phyloP scores from a whole-genome alignment of 129 eudicot species.

The Flaveria sonorensis region DNA sequence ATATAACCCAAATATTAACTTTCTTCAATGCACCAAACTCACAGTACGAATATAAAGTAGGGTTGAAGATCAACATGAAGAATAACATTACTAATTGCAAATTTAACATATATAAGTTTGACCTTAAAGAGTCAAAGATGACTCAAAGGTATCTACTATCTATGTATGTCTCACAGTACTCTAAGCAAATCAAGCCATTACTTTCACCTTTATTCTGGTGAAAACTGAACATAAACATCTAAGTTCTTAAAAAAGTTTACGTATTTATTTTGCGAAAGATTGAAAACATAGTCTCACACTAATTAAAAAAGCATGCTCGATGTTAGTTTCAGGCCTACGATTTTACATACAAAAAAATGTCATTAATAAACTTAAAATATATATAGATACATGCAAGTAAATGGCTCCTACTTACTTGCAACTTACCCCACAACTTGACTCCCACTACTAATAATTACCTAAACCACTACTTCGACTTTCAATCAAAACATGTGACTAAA shows the following conservation, averaged over 20 bases:
- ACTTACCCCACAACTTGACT: too few relatives aligned
- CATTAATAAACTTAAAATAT: too few relatives aligned
- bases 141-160: background rate
- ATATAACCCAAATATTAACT: background rate
- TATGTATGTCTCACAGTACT: slow-evolving; percentile 11
- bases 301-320: too few relatives aligned
- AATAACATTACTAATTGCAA: background rate
- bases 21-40: background rate
- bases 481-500: too few relatives aligned
- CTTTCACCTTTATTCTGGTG: slow-evolving; percentile 33
- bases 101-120: background rate
- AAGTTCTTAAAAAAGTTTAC: slow-evolving; percentile 29
- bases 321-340: too few relatives aligned
- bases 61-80: slow-evolving; percentile 9
- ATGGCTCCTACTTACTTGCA: too few relatives aligned
- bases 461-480: too few relatives aligned
- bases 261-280: slow-evolving; percentile 30
- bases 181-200: slow-evolving; percentile 24
- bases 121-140: background rate
- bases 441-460: too few relatives aligned
- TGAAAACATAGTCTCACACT: slow-evolving; percentile 9
- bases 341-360: too few relatives aligned
- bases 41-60: background rate
- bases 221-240: slow-evolving; percentile 47
- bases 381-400: too few relatives aligned